Evolutionary conservation across 164 flowering plant species (phyloP), one percentile per base, ranked within the genome.

Genomic region (Santalum album): DNA sequence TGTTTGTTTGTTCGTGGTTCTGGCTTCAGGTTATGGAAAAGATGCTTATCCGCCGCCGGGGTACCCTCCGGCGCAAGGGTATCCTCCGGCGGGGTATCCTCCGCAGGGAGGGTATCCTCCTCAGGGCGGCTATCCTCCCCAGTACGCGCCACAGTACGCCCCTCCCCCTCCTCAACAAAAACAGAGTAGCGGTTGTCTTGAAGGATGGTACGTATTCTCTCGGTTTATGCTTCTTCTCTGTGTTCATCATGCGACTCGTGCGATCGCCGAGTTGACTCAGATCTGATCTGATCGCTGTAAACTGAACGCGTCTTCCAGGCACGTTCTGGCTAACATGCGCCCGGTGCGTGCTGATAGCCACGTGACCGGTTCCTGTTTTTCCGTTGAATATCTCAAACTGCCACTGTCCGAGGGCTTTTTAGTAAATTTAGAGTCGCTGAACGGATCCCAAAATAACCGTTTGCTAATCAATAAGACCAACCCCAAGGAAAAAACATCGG

Each of bases 191-290:
- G 84, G 88, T 25, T 57, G 43, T 27, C 2, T 82, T 51, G 84
- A 82, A 78, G 88, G 84, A 61, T 82, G 88, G 91, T 82, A 60
- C 16, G 69, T 18, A 20, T 20, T 18, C 45, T 23, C 25, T 48
- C 14, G 42, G 35, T 17, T 11, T 20, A 38, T 7, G 11, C 21
- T 44, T 46, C 45, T 58, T 48, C 49, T 61, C 39, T 52, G 53
- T 32, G 25, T 12, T 35, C 0, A 18, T 36, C 36, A 7, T 20
- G 20, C 29, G 17, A 29, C n/a, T 24, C 6, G 19, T 1, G n/a
- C 20, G 22, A 14, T 23, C 18, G 17, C 15, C 1, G 36, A 17
- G 32, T 11, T 34, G 40, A 17, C 40, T 29, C 61, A 36, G 65
- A 66, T 66, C 69, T 56, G 51, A 45, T 23, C 25, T 32, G n/a